Base-by-base conservation (phyloP, 352 stramenopile species). In the Pythium rhizo-oryzae region DNA sequence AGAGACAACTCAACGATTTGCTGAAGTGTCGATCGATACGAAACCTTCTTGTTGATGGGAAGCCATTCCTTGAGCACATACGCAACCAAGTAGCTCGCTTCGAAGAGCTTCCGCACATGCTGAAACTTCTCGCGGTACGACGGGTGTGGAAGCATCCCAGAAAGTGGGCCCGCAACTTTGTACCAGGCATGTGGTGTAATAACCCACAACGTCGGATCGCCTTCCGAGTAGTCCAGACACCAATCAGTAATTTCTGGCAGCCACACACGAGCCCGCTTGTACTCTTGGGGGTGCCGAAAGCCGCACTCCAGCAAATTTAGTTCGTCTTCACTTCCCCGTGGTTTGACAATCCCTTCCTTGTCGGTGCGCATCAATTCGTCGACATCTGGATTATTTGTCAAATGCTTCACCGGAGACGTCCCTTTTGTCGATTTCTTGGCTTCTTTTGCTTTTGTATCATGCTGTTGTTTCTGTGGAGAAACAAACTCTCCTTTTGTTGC, bases 41-140 rank as follows among this genome's bases (percentile, higher is more conserved):
- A 91, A 5, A 95, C 79, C 57, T 92, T 92, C 59, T 91, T 93
- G 75, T 95, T 93, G 58, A 93, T 91, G 18, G 87, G 87, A 47
- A 95, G 68, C 85, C 85, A 93, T 53, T 93, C 87, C 58, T 92
- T 93, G 28, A 95, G 74, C 59, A 95, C 87, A 46, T 91, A 92
- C 24, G 87, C 87, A 30, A 95, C 85, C 55, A 92, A 79, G 59
- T 93, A 93, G 60, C 87, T 92, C 12, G 87, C 81, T 65, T 95
- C 87, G 71, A 95, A 95, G 15, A 93, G 58, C 71, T 89, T 78
- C 24, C 85, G 75, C 0, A 92, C 81, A 52, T 93, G 84, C 59
- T 88, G 80, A 54, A 95, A 95, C 50, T 77, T 87, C 6, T 84
- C 63, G 33, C 85, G 81, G 67, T 95, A 95, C 33, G 81, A 86